Conservation (phyloP, 2,329 filamentous ascomycete species). For the Aquanectria penicillioides region DNA sequence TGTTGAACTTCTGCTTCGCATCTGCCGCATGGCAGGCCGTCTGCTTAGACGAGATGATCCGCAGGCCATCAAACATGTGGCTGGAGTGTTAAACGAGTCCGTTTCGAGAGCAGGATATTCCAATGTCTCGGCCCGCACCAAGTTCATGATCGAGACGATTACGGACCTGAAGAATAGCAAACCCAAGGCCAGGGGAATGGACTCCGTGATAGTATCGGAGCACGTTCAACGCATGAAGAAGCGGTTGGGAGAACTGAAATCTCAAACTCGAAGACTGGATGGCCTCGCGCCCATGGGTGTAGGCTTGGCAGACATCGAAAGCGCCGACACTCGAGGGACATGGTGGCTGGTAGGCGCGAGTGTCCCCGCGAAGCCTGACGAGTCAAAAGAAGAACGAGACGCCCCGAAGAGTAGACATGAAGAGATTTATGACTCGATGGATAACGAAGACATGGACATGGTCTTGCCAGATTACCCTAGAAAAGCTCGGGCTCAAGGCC, state of each 20-base stretch:
- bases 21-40: slow-evolving; percentile 84
- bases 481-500: slow-evolving; percentile 82
- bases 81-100: slow-evolving; percentile 79
- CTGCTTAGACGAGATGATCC: slow-evolving; percentile 91
- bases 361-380: slow-evolving; percentile 64
- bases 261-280: slow-evolving; percentile 66
- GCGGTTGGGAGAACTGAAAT: slow-evolving; percentile 80
- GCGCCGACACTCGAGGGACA: slow-evolving; percentile 88
- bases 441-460: slow-evolving; percentile 59
- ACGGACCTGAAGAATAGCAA: slow-evolving; percentile 95
- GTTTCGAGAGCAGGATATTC: slow-evolving; percentile 73
- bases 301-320: slow-evolving; percentile 81
- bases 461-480: slow-evolving; percentile 73
- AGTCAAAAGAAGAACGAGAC: slow-evolving; percentile 31
- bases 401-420: slow-evolving; percentile 44
- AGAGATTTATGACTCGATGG: slow-evolving; percentile 41
- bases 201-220: slow-evolving; percentile 79
- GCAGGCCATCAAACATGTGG: slow-evolving; percentile 87
- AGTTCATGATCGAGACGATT: slow-evolving; percentile 98
- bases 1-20: slow-evolving; percentile 85
- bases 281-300: slow-evolving; percentile 85
- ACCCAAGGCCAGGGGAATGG: slow-evolving; percentile 77
- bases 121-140: slow-evolving; percentile 85
- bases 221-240: slow-evolving; percentile 92
- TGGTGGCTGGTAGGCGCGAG: slow-evolving; percentile 99